A percentile compares a stretch with the other conserved stretches of the same genome.
These are phyloP conservation scores for Fusarium sp. DNA, from an alignment of 2,329 filamentous ascomycete species.

Conservation along the genomic window DNA sequence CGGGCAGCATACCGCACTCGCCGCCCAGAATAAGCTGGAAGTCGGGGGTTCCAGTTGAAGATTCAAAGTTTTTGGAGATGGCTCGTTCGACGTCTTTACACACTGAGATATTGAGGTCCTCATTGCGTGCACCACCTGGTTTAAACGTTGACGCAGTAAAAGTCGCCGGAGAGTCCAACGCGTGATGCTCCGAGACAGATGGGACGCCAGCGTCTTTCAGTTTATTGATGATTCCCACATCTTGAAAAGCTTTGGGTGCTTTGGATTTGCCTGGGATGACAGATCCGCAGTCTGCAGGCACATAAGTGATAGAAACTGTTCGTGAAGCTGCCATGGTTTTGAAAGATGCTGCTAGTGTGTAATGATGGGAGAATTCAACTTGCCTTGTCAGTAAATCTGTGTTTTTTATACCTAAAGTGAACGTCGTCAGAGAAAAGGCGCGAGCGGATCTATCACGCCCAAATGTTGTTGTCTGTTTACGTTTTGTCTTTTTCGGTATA, in stretches of 20 bases:
- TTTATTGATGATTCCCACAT: constrained; percentile 17
- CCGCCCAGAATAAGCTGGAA: constrained; percentile 41
- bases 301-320: constrained; percentile 33
- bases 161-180: constrained; percentile 24
- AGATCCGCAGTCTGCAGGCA: constrained; percentile 43
- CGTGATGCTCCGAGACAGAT: constrained; percentile 19
- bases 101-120: constrained; percentile 35
- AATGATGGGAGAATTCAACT: neutral
- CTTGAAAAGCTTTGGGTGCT: constrained; percentile 38
- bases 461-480: neutral
- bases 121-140: constrained; percentile 27
- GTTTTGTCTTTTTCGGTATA: neutral
- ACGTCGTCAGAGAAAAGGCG: neutral
- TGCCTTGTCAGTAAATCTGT: neutral
- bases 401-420: neutral
- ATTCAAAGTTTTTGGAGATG: constrained; percentile 2
- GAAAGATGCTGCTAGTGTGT: too few relatives aligned
- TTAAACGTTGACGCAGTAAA: constrained; percentile 18
- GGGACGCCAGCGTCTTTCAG: constrained; percentile 5
- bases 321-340: constrained; percentile 20
- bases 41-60: neutral
- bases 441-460: neutral
- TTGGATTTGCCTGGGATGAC: constrained; percentile 46
- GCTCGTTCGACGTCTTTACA: constrained; percentile 22
- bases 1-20: constrained; percentile 41